These are phyloP conservation scores for Magnolia kwangsiensis DNA, from an alignment of 164 flowering plant species.

Conservation along the genomic window DNA sequence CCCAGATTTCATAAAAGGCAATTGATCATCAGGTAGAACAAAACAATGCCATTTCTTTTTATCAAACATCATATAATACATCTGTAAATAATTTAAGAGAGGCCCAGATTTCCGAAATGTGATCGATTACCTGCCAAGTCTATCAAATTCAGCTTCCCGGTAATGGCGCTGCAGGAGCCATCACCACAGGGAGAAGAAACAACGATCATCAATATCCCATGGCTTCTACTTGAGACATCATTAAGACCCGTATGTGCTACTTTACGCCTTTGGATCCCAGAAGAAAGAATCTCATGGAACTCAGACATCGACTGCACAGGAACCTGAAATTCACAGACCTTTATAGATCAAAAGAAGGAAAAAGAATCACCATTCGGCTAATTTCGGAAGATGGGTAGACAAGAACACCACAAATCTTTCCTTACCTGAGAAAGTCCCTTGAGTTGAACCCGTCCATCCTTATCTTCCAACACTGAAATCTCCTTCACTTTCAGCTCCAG, in stretches of 20 bases:
- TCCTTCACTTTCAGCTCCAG: constrained; percentile 62
- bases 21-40: background rate
- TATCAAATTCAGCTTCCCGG: constrained; percentile 88
- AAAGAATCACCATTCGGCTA: background rate
- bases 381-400: background rate
- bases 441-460: constrained; percentile 74
- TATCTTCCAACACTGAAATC: constrained; percentile 67
- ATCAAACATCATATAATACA: background rate
- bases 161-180: constrained; percentile 27
- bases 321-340: constrained; percentile 20
- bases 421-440: constrained; percentile 60
- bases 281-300: constrained; percentile 52
- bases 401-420: background rate
- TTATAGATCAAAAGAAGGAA: background rate
- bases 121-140: constrained; percentile 75
- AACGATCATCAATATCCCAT: constrained; percentile 72
- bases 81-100: background rate
- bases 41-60: background rate
- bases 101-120: background rate
- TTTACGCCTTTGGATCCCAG: constrained; percentile 69
- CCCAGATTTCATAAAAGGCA: background rate
- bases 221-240: constrained; percentile 95
- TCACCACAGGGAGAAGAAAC: constrained; percentile 46
- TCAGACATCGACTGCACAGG: constrained; percentile 57
- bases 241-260: constrained; percentile 84